phyloP scores from a whole-genome alignment of 2,329 filamentous ascomycete genomes.

The Fusarium circinatum region DNA sequence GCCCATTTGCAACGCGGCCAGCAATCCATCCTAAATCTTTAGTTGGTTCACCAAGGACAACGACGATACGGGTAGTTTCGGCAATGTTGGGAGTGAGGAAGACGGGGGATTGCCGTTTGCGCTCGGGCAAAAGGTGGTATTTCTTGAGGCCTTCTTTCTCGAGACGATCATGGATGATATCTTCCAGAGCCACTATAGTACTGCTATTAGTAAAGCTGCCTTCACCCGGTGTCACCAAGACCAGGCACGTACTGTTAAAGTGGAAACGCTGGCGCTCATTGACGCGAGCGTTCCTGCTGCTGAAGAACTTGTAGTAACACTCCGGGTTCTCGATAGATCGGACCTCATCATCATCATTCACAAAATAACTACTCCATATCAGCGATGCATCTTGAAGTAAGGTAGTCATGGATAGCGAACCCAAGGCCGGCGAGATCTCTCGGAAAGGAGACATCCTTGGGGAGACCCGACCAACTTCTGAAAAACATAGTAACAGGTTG shows the following conservation, averaged over 20 bases:
- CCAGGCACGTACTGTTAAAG: conserved; percentile 72
- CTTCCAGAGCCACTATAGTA: conserved; percentile 67
- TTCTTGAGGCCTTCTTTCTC: conserved; percentile 67
- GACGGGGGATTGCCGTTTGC: conserved; percentile 73
- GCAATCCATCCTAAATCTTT: conserved; percentile 82
- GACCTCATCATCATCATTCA: conserved; percentile 80
- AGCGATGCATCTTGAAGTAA: background rate
- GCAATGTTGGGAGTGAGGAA: conserved; percentile 65
- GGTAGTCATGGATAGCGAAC: conserved; percentile 53
- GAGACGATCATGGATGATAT: conserved; percentile 71
- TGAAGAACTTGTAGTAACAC: conserved; percentile 77
- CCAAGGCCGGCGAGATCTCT: conserved; percentile 76
- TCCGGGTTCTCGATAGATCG: conserved; percentile 74
- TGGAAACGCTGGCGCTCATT: conserved; percentile 80
- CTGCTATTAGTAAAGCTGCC: background rate
- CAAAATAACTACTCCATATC: conserved; percentile 71
- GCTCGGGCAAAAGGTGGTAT: conserved; percentile 58
- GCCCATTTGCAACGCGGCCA: conserved; percentile 71
- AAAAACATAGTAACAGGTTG: conserved; percentile 71
- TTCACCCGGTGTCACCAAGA: background rate
- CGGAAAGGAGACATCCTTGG: conserved; percentile 75
- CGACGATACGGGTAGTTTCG: conserved; percentile 69
- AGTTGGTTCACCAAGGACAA: conserved; percentile 77
- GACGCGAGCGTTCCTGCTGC: conserved; percentile 77
- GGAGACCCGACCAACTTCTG: conserved; percentile 73